These are phyloP conservation scores for Xylariales sp. DNA, from an alignment of 2,329 filamentous ascomycete species.

Conservation along the genomic window DNA sequence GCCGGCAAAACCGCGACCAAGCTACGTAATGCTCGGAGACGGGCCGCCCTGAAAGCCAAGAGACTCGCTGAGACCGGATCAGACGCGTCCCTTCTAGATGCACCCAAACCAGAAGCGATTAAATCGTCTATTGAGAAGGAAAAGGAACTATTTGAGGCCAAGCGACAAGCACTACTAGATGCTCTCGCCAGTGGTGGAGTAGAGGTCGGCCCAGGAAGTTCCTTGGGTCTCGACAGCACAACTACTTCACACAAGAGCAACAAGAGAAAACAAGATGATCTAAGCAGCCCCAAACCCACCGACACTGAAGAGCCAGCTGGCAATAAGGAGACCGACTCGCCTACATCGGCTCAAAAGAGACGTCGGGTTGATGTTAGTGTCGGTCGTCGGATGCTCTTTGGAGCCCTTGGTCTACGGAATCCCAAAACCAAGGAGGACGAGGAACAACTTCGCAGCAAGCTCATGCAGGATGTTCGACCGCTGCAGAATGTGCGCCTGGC, in stretches of 20 bases:
- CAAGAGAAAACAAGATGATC: slow-evolving; percentile 19
- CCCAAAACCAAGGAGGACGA: slow-evolving; percentile 68
- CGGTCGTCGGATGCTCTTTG: slow-evolving; percentile 65
- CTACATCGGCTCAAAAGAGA: slow-evolving; percentile 21
- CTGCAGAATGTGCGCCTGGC: slow-evolving; percentile 29
- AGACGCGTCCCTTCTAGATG: background rate
- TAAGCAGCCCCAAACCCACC: background rate
- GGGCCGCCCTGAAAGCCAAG: slow-evolving; percentile 29
- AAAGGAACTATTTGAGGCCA: slow-evolving; percentile 42
- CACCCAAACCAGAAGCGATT: background rate
- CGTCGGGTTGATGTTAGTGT: slow-evolving; percentile 48
- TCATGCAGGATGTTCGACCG: slow-evolving; percentile 51
- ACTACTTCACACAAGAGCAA: slow-evolving; percentile 3
- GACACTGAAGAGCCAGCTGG: background rate
- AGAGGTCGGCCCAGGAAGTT: slow-evolving; percentile 31
- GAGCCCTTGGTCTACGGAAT: slow-evolving; percentile 64
- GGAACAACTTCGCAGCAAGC: slow-evolving; percentile 53
- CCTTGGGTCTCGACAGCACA: slow-evolving; percentile 7
- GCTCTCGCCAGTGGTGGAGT: slow-evolving; percentile 48
- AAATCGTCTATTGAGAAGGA: slow-evolving; percentile 14
- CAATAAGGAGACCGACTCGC: slow-evolving; percentile 9
- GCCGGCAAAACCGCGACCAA: slow-evolving; percentile 39
- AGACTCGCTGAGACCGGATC: slow-evolving; percentile 11
- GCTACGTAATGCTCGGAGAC: slow-evolving; percentile 47
- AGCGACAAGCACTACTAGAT: slow-evolving; percentile 44